Evolutionary conservation across 202 grass and related monocot genomes (phyloP), one percentile per base, ranked within the genome.

Genomic region (Brachypodium distachyon): DNA sequence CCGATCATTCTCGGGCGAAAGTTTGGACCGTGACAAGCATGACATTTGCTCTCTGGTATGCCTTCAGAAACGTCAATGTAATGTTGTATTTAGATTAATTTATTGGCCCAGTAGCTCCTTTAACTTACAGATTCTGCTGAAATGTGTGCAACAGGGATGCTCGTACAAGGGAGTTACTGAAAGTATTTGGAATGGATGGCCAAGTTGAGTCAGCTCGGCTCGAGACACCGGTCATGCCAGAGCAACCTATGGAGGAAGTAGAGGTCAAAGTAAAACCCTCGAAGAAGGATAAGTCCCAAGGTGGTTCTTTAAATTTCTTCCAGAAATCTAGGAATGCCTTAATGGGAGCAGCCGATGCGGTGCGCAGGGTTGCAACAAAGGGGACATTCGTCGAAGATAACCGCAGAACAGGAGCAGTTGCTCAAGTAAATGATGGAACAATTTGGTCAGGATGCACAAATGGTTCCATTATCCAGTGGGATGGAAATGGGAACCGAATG

Each of bases 391-490:
- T 83, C 16, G 91, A 98, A 78, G 96, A 98, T 67, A 92, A 88
- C 72, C 79, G 87, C 22, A 88, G 96, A 83, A 92, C 84, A 44
- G 91, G 89, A 55, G 87, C 96, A 70, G 79, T 98, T 72, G 87
- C 96, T 71, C 81, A 88, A 66, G 73, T 66, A 52, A 79, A 82
- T 47, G 91, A 98, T 78, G 96, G 96, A 32, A 75, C 74, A 19
- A 92, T 92, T 21, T 98, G 96, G 96, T 90, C 87, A 4, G 96
- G 96, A 71, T 98, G 85, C 87, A 98, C 91, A 58, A 98, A 87
- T 69, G 96, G 96, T 9, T 80, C 82, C 4, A 82, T 98, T 82
- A 81, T 92, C 66, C 89, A 83, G 77, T 98, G 95, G 95, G 95
- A 98, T 67, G 95, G 87, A 60, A 88, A 85, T 71, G 95, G 95